Evolutionary conservation across 1,284 basidiomycete species (phyloP), one percentile per base, ranked within the genome.

Genomic region (Ustilago loliicola): DNA sequence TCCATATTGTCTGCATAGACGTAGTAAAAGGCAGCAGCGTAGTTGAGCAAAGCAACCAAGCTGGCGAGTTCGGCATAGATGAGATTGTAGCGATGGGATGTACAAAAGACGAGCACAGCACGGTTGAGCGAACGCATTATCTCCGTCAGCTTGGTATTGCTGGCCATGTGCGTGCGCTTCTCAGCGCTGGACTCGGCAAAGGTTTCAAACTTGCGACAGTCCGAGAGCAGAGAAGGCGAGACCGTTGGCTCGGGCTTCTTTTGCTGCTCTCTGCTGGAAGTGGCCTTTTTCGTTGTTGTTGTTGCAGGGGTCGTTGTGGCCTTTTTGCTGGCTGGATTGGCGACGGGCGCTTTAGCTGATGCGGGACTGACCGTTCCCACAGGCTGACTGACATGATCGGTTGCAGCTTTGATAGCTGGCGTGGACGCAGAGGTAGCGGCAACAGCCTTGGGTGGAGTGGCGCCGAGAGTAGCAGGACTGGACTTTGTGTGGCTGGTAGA

Each of bases 21-120:
- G 21, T n/a, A 10, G 60, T 59, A 66, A 42, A 70, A 53, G 3
- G 60, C 60, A 23, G 60, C 66, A 1, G 66, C 63, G 32, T 70
- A 70, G 60, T 75, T 75, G 59, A 75, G 72, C 40, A 69, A 36
- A 9, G 53, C 66, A 5, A 70, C 60, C 11, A 74, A 10, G 32
- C 54, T 42, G 5, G 54, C 66, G 10, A 74, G n/a, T 27, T 74
- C 72, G 21, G 19, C 42, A 27, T 48, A 66, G 21, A 65, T 29
- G 5, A 54, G 13, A 8, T 38, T 56, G 32, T 65, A 36, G 47
- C 53, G 15, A 17, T 29, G 30, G 1, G 15, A 21, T 8, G 15
- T 23, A 10, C 54, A 29, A 13, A 40, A 66, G 17, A 36, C 21
- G 4, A 74, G 62, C 13, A 66, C 51, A 13, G 66, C 50, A 11